These are phyloP conservation scores for Hypomontagnella monticulosa DNA, from an alignment of 495 filamentous ascomycete species.

Conservation along the genomic window DNA sequence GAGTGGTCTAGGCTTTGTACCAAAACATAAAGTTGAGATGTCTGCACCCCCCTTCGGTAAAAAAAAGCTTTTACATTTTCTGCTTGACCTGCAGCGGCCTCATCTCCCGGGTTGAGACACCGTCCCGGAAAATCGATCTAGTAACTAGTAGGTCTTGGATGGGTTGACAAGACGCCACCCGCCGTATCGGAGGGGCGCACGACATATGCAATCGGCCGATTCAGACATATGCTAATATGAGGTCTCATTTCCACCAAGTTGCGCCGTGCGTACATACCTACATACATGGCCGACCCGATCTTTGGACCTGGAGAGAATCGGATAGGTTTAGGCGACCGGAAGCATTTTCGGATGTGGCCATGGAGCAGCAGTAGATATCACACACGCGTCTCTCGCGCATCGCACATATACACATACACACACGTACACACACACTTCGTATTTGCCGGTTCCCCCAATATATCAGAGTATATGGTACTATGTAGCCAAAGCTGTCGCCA, in stretches of 20 bases:
- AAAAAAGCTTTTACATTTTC: slow-evolving; percentile 7
- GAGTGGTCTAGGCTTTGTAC: slow-evolving; percentile 37
- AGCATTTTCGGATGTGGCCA: slow-evolving; percentile 39
- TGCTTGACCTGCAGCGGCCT: slow-evolving; percentile 22
- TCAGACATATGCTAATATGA: slow-evolving; percentile 37
- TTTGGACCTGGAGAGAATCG: slow-evolving; percentile 29
- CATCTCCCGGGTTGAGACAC: slow-evolving; percentile 28
- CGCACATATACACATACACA: slow-evolving; percentile 1
- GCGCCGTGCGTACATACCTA: slow-evolving; percentile 29
- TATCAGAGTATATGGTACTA: slow-evolving; percentile 34
- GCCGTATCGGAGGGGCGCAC: slow-evolving; percentile 39
- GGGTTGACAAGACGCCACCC: slow-evolving; percentile 39
- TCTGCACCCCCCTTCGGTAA: slow-evolving; percentile 24
- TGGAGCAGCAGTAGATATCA: slow-evolving; percentile 34
- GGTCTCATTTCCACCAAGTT: slow-evolving; percentile 35
- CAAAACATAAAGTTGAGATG: slow-evolving; percentile 14
- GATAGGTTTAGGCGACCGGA: slow-evolving; percentile 38
- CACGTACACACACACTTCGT: slow-evolving; percentile 21
- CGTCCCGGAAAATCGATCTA: slow-evolving; percentile 27
- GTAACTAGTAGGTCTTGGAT: slow-evolving; percentile 17
- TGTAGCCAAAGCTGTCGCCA: slow-evolving; percentile 25
- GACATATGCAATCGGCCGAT: slow-evolving; percentile 44
- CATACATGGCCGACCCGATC: slow-evolving; percentile 36
- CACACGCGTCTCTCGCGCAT: too few relatives aligned
- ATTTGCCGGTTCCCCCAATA: slow-evolving; percentile 40